Evolutionary conservation across 345 rosid species (phyloP).

Genomic region (Camelina neglecta): DNA sequence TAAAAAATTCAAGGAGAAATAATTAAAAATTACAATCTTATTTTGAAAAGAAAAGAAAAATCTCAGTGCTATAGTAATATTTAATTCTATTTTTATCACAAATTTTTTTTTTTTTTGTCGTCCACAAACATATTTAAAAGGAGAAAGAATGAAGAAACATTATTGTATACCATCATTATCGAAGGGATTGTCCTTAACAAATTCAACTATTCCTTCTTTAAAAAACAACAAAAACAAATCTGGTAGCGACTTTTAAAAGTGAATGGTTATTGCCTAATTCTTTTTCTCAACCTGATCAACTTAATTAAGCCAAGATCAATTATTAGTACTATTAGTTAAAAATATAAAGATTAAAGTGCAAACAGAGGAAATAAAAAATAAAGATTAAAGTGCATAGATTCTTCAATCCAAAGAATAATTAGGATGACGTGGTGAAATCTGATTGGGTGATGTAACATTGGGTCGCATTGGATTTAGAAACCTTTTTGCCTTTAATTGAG

Average conservation of each 20-base stretch:
- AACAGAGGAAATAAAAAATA: no score
- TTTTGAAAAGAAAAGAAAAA: no score
- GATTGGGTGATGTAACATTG: conserved; percentile 17
- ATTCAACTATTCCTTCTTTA: background rate
- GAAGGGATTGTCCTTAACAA: conserved; percentile 7
- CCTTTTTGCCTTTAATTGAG: conserved; percentile 37
- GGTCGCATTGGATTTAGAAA: conserved; percentile 31
- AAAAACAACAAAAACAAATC: background rate
- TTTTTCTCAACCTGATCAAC: conserved; percentile 18
- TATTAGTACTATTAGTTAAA: no score
- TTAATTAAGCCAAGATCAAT: conserved; percentile 4
- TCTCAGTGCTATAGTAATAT: no score
- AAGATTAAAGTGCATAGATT: conserved; percentile 33
- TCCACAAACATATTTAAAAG: background rate
- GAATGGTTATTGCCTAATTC: conserved; percentile 27
- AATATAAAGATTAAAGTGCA: conserved; percentile 12
- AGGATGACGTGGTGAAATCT: conserved; percentile 25
- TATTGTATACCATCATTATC: conserved; percentile 1
- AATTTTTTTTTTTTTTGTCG: no score
- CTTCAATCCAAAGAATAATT: conserved; percentile 25
- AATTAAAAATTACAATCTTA: no score
- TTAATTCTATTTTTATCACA: no score
- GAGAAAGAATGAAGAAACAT: background rate
- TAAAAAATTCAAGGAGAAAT: no score
- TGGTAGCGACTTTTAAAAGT: conserved; percentile 12